Percentiles rank a stretch among this genome's conserved stretches.
Conservation (phyloP, 2,329 filamentous ascomycete species). For the Beauveria scarabaeidicola region DNA sequence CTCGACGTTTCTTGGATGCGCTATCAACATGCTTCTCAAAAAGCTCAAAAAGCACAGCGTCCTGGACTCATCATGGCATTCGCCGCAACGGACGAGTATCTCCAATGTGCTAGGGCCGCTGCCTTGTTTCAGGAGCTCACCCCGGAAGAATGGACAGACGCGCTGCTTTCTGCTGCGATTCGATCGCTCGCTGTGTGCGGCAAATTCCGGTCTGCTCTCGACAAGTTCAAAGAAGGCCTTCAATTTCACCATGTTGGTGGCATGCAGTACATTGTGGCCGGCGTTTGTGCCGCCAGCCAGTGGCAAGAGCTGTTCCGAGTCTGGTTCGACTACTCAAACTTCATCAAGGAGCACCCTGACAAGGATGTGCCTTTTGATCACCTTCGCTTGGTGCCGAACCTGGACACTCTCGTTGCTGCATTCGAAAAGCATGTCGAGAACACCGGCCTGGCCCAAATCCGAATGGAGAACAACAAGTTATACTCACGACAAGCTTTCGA, state of each 20-base stretch:
- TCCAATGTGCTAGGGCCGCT: slow-evolving; percentile 37
- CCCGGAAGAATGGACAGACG: slow-evolving; percentile 30
- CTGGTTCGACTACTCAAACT: slow-evolving; percentile 28
- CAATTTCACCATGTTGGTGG: slow-evolving; percentile 27
- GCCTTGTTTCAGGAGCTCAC: slow-evolving; percentile 34
- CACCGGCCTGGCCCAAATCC: slow-evolving; percentile 18
- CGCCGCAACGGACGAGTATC: slow-evolving; percentile 31
- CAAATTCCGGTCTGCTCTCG: slow-evolving; percentile 30
- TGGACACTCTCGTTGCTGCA: slow-evolving; percentile 24
- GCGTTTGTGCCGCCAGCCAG: slow-evolving; percentile 27
- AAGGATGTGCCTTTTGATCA: slow-evolving; percentile 13
- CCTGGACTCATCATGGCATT: slow-evolving; percentile 33
- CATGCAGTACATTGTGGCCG: slow-evolving; percentile 35
- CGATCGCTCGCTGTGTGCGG: slow-evolving; percentile 33
- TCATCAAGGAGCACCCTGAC: slow-evolving; percentile 5
- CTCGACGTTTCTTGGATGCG: slow-evolving; percentile 27
- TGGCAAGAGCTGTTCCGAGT: slow-evolving; percentile 30
- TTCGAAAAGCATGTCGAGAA: slow-evolving; percentile 26
- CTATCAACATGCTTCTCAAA: slow-evolving; percentile 29
- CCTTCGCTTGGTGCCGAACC: slow-evolving; percentile 20
- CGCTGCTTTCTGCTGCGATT: slow-evolving; percentile 32
- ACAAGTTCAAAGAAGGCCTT: slow-evolving; percentile 32
- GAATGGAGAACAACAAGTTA: slow-evolving; percentile 16
- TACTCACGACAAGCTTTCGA: slow-evolving; percentile 19
- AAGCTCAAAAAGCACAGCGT: slow-evolving; percentile 21